Percentiles rank a stretch among this genome's conserved stretches.
phyloP scores from a whole-genome alignment of 2,329 filamentous ascomycete genomes.

The Epicoccum sorghinum region DNA sequence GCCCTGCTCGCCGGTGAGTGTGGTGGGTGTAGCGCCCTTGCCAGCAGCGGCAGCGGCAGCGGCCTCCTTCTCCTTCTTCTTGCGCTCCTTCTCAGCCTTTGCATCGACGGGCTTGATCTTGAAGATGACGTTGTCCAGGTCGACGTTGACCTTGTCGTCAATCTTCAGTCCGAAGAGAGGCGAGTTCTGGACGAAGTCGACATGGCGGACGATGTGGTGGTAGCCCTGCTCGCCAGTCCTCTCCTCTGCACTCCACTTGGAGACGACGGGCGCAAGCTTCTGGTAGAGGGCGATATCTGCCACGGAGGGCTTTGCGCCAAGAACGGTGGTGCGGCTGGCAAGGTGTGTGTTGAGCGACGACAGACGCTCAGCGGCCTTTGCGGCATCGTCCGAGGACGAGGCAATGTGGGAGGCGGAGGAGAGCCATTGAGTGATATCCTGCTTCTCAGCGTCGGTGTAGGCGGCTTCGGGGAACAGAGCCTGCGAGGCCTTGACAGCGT shows the following conservation, averaged over 20 bases:
- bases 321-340: slow-evolving; percentile 83
- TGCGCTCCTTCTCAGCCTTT: slow-evolving; percentile 93
- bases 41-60: slow-evolving; percentile 59
- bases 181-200: slow-evolving; percentile 95
- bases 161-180: slow-evolving; percentile 72
- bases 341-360: slow-evolving; percentile 85
- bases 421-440: slow-evolving; percentile 89
- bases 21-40: slow-evolving; percentile 53
- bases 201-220: slow-evolving; percentile 86
- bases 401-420: slow-evolving; percentile 75
- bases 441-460: slow-evolving; percentile 80
- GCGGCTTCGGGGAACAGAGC: slow-evolving; percentile 72
- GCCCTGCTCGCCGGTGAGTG: slow-evolving; percentile 37
- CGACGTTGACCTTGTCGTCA: slow-evolving; percentile 77
- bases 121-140: slow-evolving; percentile 80
- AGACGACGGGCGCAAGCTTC: slow-evolving; percentile 75
- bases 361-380: slow-evolving; percentile 68
- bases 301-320: slow-evolving; percentile 86
- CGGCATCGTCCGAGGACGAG: slow-evolving; percentile 61
- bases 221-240: slow-evolving; percentile 87
- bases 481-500: slow-evolving; percentile 54
- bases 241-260: slow-evolving; percentile 82
- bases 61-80: slow-evolving; percentile 91
- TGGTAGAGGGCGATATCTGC: slow-evolving; percentile 86
- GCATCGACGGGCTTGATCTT: slow-evolving; percentile 87